Evolutionary conservation across 768 basidiomycete genomes (phyloP), one percentile per base, ranked within the genome.

Genomic region (Boletus tomentosulus): DNA sequence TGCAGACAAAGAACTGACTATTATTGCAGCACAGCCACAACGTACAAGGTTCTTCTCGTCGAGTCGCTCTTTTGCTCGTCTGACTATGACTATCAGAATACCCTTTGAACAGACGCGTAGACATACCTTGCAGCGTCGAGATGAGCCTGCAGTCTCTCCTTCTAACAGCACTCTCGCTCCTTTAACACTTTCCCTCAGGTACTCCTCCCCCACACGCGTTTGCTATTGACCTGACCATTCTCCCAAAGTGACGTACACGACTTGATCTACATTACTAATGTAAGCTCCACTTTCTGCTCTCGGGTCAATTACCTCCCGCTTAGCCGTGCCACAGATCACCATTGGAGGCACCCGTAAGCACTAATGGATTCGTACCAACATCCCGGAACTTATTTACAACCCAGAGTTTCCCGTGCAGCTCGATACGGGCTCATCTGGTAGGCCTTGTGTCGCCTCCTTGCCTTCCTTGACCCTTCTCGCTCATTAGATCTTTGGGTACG

Each of bases 181-280:
- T 44, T 52, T 52, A 1, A n/a, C 52, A 0, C 55, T 71, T 31
- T 61, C 68, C 1, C 61, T 70, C 42, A 63, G 50, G 69, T 66
- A 51, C 22, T 47, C 19, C 28, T 16, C 10, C 27, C 25, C 25
- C 27, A 11, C 42, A 34, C 16, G 31, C 35, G 13, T 1, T 3
- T 10, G 5, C 25, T 8, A 9, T n/a, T 28, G 4, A 27, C 46
- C 55, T 58, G 64, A 64, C 69, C 54, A 47, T 48, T 15, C 12
- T 48, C 48, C 52, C 54, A 25, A 54, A 92, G 89, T 62, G 82
- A 86, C 57, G 79, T 84, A 27, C 80, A 84, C 56, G 91, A 92
- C 71, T 66, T 92, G 68, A 77, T 92, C 54, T 93, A 93, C 61
- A 78, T 90, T 53, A 79, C 84, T 51, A 84, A 92, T 64, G 88